Evolutionary conservation across 176 grass and related monocot species (phyloP), one percentile per base, ranked within the genome.

Genomic region (bread wheat (Triticum aestivum)): DNA sequence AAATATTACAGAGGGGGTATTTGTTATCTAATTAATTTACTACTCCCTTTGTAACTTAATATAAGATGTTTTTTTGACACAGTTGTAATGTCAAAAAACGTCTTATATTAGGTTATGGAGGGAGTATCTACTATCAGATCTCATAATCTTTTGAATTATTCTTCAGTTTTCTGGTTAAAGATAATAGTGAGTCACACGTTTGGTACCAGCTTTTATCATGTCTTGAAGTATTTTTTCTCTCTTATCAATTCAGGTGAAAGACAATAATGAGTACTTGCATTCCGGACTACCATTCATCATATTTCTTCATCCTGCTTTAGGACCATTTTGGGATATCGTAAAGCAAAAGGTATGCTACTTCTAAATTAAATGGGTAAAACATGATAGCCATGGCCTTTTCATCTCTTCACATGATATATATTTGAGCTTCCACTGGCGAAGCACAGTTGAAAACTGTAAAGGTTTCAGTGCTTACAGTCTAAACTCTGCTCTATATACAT

Each of bases 271-370:
- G 14, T 98, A 98, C 78, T 75, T 98, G 76, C 69, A 69, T 89
- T 94, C 87, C 47, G 87, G 65, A 20, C 90, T 90, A 2, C 97
- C 97, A 21, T 98, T 94, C 85, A 90, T 98, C 88, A 92, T 98
- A 86, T 98, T 98, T 87, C 94, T 98, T 86, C 97, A 96, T 91
- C 94, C 94, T 83, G 92, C 92, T 89, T 88, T 98, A 88, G 97
- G 97, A 80, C 97, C 97, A 88, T 88, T 98, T 84, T 98, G 97
- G 97, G 88, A 96, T 85, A 89, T 93, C 73, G 91, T 82, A 42
- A 86, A 85, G 34, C 97, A 96, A 88, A 98, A 98, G 97, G 97
- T 98, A 85, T 85, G 89, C 3, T 81, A 29, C 18, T 75, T 21
- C 52, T 30, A 44, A 69, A 47, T 17, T 49, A 51, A 41, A 87